Evolutionary conservation across 2,329 filamentous ascomycete species (phyloP).

Genomic region (Parafenestella ontariensis): DNA sequence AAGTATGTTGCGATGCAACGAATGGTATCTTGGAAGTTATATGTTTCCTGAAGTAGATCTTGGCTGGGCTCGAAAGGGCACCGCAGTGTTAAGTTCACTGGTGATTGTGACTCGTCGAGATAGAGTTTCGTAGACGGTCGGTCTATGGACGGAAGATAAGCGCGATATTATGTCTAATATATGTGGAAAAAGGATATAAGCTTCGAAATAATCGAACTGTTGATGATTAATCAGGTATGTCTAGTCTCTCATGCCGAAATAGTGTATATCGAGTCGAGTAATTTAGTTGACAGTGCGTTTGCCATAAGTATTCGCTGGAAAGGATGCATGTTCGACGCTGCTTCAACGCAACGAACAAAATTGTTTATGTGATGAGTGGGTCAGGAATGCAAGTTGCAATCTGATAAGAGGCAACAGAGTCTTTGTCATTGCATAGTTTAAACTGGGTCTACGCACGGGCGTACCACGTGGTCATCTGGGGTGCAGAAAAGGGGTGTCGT

Average conservation of each 20-base stretch:
- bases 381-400: background rate
- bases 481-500: background rate
- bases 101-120: background rate
- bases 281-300: no score
- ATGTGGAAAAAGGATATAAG: background rate
- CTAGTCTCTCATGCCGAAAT: background rate
- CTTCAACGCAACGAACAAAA: background rate
- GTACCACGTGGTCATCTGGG: background rate
- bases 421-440: background rate
- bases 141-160: background rate
- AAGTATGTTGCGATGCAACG: background rate
- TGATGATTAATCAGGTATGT: background rate
- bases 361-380: background rate
- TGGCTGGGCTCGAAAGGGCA: background rate
- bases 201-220: background rate
- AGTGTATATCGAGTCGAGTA: background rate
- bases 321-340: background rate
- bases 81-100: background rate
- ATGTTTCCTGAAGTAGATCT: background rate
- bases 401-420: background rate
- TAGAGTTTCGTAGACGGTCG: background rate
- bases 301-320: background rate
- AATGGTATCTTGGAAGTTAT: background rate
- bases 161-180: no score
- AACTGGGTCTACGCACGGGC: background rate